These are phyloP conservation scores for Chrysanthemum makinoi DNA, from an alignment of 129 eudicot species.

Conservation along the genomic window DNA sequence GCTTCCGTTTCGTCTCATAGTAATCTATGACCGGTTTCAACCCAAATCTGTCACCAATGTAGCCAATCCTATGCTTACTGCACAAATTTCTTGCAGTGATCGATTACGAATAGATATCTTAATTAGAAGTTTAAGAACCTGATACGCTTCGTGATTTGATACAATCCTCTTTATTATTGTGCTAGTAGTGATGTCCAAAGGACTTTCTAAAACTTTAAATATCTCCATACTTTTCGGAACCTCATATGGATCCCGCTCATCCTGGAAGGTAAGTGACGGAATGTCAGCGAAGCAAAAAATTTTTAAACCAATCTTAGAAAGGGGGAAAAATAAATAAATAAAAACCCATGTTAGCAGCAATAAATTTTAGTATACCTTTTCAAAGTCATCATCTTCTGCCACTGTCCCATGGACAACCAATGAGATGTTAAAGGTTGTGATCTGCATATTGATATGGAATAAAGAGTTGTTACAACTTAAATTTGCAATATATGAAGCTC, in stretches of 20 bases:
- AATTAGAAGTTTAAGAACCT: conserved; percentile 50
- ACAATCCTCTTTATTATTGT: conserved; percentile 94
- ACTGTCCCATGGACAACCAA: conserved; percentile 94
- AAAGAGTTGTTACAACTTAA: not conserved
- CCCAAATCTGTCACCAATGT: too few relatives aligned
- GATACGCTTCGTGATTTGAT: conserved; percentile 97
- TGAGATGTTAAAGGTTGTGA: conserved; percentile 93
- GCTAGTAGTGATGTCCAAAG: conserved; percentile 88
- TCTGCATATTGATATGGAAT: conserved; percentile 44
- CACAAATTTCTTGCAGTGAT: not conserved
- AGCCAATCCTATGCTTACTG: too few relatives aligned
- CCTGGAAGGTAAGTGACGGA: conserved; percentile 41
- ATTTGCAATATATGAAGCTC: not conserved
- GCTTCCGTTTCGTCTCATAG: too few relatives aligned
- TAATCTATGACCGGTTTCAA: too few relatives aligned
- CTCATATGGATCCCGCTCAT: conserved; percentile 67
- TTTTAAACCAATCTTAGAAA: too few relatives aligned
- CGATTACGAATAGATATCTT: not conserved
- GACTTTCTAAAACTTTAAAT: conserved; percentile 76
- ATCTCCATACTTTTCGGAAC: conserved; percentile 79
- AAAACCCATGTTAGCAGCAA: not conserved
- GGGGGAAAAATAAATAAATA: not conserved
- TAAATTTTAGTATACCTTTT: conserved; percentile 46
- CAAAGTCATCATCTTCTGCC: conserved; percentile 87
- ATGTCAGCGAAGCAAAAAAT: not conserved